Conservation (phyloP, 2,329 filamentous ascomycete species). For the Zymoseptoria crescenta region DNA sequence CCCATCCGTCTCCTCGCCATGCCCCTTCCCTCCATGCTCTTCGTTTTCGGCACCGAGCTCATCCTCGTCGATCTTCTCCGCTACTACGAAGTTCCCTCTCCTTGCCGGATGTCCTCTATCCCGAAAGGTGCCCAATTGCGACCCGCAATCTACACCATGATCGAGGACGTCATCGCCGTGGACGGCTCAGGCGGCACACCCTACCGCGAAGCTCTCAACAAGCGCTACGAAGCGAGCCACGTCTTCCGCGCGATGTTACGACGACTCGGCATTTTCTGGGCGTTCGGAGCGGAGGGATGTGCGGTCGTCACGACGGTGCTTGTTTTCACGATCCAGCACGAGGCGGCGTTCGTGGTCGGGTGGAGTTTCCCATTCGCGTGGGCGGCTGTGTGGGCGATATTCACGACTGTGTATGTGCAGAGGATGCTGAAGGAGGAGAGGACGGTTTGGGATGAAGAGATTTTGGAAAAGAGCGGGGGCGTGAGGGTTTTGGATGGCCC, state of each 20-base stretch:
- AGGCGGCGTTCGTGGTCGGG: slow-evolving; percentile 43
- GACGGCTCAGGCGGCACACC: slow-evolving; percentile 47
- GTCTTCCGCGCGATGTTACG: slow-evolving; percentile 9
- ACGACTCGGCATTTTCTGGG: slow-evolving; percentile 46
- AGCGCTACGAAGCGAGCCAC: slow-evolving; percentile 39
- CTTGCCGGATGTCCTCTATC: slow-evolving; percentile 46
- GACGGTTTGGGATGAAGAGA: slow-evolving; percentile 29
- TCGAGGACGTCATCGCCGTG: slow-evolving; percentile 48
- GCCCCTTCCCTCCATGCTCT: slow-evolving; percentile 45
- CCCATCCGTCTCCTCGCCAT: slow-evolving; percentile 48
- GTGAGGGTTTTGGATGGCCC: neutral
- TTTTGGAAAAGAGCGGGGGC: slow-evolving; percentile 18
- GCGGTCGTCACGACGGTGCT: slow-evolving; percentile 37
- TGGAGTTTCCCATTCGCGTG: slow-evolving; percentile 45
- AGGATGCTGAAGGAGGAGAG: slow-evolving; percentile 29
- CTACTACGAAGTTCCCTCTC: slow-evolving; percentile 38
- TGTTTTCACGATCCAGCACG: slow-evolving; percentile 40
- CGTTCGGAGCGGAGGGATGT: slow-evolving; percentile 36
- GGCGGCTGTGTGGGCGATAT: slow-evolving; percentile 40
- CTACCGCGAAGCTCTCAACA: slow-evolving; percentile 45
- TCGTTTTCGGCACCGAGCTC: slow-evolving; percentile 45
- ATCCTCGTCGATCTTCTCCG: slow-evolving; percentile 44
- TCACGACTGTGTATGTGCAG: slow-evolving; percentile 42
- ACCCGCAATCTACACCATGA: slow-evolving; percentile 47
- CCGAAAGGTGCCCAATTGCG: slow-evolving; percentile 44